Evolutionary conservation across 2,329 filamentous ascomycete genomes (phyloP).

Genomic region (Eurotiales sp.): DNA sequence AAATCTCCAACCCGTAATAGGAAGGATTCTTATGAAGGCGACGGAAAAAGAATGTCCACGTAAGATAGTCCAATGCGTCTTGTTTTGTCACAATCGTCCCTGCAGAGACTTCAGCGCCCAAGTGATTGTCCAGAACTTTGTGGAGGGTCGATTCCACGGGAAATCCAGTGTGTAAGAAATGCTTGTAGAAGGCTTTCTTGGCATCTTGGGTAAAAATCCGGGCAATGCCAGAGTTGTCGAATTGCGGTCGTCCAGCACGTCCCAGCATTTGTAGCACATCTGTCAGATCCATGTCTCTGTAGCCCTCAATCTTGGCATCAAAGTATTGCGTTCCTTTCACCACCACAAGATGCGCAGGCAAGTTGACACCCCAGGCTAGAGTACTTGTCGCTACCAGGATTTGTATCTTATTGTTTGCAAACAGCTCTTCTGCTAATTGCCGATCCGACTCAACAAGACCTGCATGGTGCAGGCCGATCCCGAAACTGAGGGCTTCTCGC

Average conservation of each 20-base stretch:
- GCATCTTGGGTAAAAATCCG: conserved; percentile 96
- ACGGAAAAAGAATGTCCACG: conserved; percentile 99
- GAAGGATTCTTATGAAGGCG: conserved; percentile 96
- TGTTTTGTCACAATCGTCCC: conserved; percentile 92
- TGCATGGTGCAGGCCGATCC: conserved; percentile 94
- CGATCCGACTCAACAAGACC: conserved; percentile 93
- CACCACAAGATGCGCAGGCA: conserved; percentile 93
- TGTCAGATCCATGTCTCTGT: conserved; percentile 98
- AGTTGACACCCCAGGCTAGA: conserved; percentile 94
- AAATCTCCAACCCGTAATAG: conserved; percentile 94
- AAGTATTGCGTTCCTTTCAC: conserved; percentile 99
- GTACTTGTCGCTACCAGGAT: conserved; percentile 94
- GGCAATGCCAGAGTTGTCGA: conserved; percentile 92
- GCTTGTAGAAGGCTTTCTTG: conserved; percentile 99
- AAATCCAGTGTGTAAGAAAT: conserved; percentile 96
- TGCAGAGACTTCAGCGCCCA: conserved; percentile 89
- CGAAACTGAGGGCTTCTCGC: conserved; percentile 91
- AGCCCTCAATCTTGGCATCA: conserved; percentile 94
- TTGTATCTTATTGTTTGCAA: conserved; percentile 96
- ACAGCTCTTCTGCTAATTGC: conserved; percentile 87
- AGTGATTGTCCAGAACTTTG: conserved; percentile 94
- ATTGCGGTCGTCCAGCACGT: conserved; percentile 90
- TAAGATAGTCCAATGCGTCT: conserved; percentile 94
- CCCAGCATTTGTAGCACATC: conserved; percentile 98
- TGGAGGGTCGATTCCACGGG: conserved; percentile 95